These are phyloP conservation scores for Bathelium albidoporum DNA, from an alignment of 495 filamentous ascomycete genomes.

Conservation along the genomic window DNA sequence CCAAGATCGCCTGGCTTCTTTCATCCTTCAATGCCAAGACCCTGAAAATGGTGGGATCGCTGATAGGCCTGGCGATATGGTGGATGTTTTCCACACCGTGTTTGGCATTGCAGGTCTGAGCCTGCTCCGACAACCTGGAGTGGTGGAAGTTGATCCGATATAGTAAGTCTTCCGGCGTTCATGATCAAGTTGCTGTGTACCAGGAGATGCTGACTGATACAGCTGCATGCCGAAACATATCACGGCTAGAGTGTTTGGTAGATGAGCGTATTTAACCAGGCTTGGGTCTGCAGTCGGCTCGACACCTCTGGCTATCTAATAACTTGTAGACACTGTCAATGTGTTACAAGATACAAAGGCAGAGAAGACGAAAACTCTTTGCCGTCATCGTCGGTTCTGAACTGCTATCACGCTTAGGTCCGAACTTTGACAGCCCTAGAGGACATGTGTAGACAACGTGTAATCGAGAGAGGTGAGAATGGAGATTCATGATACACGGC, in stretches of 20 bases:
- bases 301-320: slow-evolving; percentile 65
- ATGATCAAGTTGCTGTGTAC: slow-evolving; percentile 9
- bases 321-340: slow-evolving; percentile 45
- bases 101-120: slow-evolving; percentile 88
- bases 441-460: slow-evolving; percentile 1
- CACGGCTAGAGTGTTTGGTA: slow-evolving; percentile 17
- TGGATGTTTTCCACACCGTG: slow-evolving; percentile 91
- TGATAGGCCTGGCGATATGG: slow-evolving; percentile 85
- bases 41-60: slow-evolving; percentile 73
- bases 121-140: slow-evolving; percentile 61
- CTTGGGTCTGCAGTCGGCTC: background rate
- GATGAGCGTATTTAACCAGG: background rate
- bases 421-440: background rate
- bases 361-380: slow-evolving; percentile 47
- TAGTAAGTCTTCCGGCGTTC: slow-evolving; percentile 49
- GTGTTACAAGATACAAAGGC: slow-evolving; percentile 61
- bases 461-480: no score
- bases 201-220: background rate
- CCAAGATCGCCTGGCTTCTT: slow-evolving; percentile 58
- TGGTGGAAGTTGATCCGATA: slow-evolving; percentile 73
- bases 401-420: background rate
- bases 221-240: slow-evolving; percentile 33
- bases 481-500: no score
- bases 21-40: slow-evolving; percentile 81
- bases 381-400: background rate